Evolutionary conservation across 305 asterid genomes (phyloP).

Genomic region (Ilex paraguariensis): DNA sequence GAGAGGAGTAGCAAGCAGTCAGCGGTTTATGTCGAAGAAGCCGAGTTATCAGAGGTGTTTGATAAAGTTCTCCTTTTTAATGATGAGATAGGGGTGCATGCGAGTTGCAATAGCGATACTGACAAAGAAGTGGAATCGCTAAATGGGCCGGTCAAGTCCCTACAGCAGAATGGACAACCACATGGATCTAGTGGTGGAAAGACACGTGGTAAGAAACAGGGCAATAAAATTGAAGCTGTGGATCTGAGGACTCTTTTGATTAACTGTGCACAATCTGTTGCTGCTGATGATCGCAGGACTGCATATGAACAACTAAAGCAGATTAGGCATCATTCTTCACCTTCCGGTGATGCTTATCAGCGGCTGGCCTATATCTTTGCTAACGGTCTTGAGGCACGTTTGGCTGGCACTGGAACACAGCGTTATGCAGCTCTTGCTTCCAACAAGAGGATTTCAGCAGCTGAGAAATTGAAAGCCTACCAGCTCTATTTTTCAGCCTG

Average conservation of each 20-base stretch:
- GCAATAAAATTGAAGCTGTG: constrained; percentile 48
- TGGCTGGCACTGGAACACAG: constrained; percentile 71
- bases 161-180: constrained; percentile 20
- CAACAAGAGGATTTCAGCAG: constrained; percentile 49
- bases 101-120: constrained; percentile 8
- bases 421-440: constrained; percentile 44
- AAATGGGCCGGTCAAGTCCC: constrained; percentile 12
- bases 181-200: constrained; percentile 32
- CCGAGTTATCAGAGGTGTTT: constrained; percentile 74
- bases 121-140: constrained; percentile 1
- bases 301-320: constrained; percentile 72
- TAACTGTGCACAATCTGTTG: constrained; percentile 89
- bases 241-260: constrained; percentile 74
- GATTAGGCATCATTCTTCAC: constrained; percentile 64
- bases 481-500: constrained; percentile 60
- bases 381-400: constrained; percentile 71
- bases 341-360: constrained; percentile 75
- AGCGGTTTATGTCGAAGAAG: constrained; percentile 62
- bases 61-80: constrained; percentile 69
- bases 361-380: constrained; percentile 77
- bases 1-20: constrained; percentile 87
- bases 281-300: constrained; percentile 69
- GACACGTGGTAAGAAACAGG: constrained; percentile 43
- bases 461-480: constrained; percentile 71
- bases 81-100: constrained; percentile 33